Base-by-base conservation (phyloP, 305 asterid genomes). In the Fraxinus nigra region DNA sequence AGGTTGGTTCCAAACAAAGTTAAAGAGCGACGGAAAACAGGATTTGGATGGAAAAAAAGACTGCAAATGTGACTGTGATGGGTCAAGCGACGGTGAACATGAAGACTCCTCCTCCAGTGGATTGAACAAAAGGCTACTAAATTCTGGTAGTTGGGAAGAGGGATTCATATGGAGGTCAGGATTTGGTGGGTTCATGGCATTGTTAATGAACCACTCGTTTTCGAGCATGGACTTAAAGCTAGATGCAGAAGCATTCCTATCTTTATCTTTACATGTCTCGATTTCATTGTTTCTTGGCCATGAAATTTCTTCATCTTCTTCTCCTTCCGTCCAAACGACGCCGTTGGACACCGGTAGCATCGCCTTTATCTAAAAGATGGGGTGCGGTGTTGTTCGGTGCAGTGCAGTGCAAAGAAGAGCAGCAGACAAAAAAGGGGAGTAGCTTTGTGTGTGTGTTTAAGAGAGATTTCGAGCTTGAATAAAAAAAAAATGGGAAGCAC, bases 161-260 rank as follows among this genome's bases (percentile, higher is more conserved):
- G 79, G 82, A 22, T 26, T 67, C 74, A 67, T 28, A 67, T 28
- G 74, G 37, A 67, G 74, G 37, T 28, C 74, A 10, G 74, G 8
- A 65, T 80, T 83, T 28, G 86, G 84, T 0, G 83, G 51, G 78
- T 54, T 81, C 38, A 63, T 79, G 56, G 80, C 83, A 74, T 79
- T 82, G 70, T 35, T 82, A 20, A 76, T 70, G 87, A 85, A 87
- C 74, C 84, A 86, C 72, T 86, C 79, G 10, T 78, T 26, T 34
- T 86, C 92, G 3, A 89, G 90, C 87, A 87, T 87, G 86, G 92
- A 85, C 84, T 78, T 89, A 87, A 87, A 85, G 81, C 88, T 82
- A 65, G 92, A 80, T 67, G 85, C 83, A 14, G 91, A 84, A 1
- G 89, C 76, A 83, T 78, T 83, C 82, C 85, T 84, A 56, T 83